Evolutionary conservation across 441 rosid species (phyloP), one percentile per base, ranked within the genome.

Genomic region (Geranium incanum): DNA sequence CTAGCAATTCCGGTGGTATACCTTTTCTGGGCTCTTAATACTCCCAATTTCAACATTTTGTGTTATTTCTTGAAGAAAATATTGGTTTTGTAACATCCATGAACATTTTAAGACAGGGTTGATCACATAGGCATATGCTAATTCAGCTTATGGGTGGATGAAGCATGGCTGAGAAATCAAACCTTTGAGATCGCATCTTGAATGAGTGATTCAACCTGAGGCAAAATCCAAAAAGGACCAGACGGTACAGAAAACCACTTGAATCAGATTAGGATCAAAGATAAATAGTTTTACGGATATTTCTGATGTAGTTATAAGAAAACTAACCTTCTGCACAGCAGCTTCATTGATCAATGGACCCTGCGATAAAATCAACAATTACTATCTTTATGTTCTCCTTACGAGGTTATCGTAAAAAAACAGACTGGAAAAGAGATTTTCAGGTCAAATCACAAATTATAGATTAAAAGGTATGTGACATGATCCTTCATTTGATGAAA

Each of bases 301-400:
- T 43, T 45, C 36, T 37, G 73, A 70, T 52, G 45, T 62, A 41
- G 5, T 68, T 52, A 78, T 70, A 73, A 70, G 23, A 70, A 76
- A 73, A 55, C 80, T 45, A 73, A 92, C 98, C 97, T 95, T 95
- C 55, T 91, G 79, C 60, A 95, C 74, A 62, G 95, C 98, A 81
- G 97, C 92, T 82, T 89, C 95, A 83, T 92, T 95, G 78, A 95
- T 95, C 76, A 95, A 87, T 43, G 98, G 98, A 73, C 99, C 99
- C 99, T 95, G 88, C 68, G 43, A 68, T 28, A 52, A 74, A 73
- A 79, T 7, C 37, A 68, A 78, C 45, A 41, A 68, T 55, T 8
- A 68, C 69, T 37, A 74, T 67, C 57, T 15, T 71, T 43, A 21
- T 15, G 69, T 55, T 63, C 60, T 78, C 37, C 37, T 3, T 21